Evolutionary conservation across 2,329 filamentous ascomycete genomes (phyloP).

Genomic region (Tolypocladium ophioglossoides): DNA sequence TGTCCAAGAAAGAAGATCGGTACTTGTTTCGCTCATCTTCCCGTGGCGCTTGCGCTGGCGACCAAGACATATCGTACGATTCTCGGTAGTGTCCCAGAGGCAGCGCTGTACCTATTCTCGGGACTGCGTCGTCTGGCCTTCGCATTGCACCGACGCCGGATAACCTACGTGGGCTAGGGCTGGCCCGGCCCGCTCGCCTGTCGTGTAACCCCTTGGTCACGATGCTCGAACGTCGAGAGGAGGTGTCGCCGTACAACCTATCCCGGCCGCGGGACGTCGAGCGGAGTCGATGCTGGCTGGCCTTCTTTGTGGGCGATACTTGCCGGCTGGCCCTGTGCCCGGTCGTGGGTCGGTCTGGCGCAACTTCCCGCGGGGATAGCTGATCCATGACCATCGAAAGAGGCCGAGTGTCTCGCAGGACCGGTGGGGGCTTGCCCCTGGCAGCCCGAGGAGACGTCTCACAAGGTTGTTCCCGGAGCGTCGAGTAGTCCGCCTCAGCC

Average conservation of each 20-base stretch:
- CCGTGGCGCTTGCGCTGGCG: neutral
- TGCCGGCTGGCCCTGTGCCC: constrained; percentile 6
- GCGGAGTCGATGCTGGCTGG: neutral
- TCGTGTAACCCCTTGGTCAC: constrained; percentile 4
- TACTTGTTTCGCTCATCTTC: neutral
- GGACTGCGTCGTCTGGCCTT: constrained; percentile 9
- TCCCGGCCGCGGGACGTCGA: constrained; percentile 3
- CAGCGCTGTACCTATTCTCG: neutral
- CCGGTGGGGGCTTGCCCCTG: constrained; percentile 32
- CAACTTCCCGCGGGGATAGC: constrained; percentile 29
- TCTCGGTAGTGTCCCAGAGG: neutral
- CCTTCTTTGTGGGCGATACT: constrained; percentile 2
- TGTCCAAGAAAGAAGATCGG: constrained; percentile 3
- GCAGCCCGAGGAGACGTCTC: constrained; percentile 8
- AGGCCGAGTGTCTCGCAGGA: constrained; percentile 36
- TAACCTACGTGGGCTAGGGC: neutral
- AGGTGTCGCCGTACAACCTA: neutral
- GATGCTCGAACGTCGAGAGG: constrained; percentile 14
- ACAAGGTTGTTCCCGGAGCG: constrained; percentile 5
- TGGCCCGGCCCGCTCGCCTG: constrained; percentile 16
- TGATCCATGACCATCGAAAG: constrained; percentile 45
- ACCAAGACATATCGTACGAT: neutral
- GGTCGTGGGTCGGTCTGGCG: constrained; percentile 18
- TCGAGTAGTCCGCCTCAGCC: constrained; percentile 4
- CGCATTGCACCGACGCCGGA: constrained; percentile 21